Conservation (phyloP, 306 rosid genomes). For the Rosa persica region DNA sequence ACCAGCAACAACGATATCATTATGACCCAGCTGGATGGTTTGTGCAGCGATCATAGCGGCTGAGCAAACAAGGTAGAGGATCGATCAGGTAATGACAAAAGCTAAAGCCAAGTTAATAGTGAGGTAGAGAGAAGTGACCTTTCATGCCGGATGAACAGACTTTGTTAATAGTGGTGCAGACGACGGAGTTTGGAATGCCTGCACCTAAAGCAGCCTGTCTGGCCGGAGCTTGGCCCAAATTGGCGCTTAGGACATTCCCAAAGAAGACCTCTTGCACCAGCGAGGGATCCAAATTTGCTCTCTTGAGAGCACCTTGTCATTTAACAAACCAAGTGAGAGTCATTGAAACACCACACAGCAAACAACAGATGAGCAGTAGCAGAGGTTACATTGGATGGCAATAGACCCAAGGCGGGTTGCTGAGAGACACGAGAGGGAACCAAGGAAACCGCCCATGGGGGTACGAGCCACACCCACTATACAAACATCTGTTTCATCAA, state of each 20-base stretch:
- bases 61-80: slow-evolving; percentile 27
- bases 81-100: neutral
- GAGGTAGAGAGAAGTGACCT: slow-evolving; percentile 39
- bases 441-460: slow-evolving; percentile 83
- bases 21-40: slow-evolving; percentile 64
- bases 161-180: slow-evolving; percentile 91
- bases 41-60: slow-evolving; percentile 92
- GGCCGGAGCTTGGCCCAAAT: slow-evolving; percentile 96
- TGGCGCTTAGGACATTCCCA: slow-evolving; percentile 90
- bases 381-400: slow-evolving; percentile 52
- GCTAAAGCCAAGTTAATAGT: neutral
- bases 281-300: slow-evolving; percentile 78
- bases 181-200: slow-evolving; percentile 70
- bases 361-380: neutral
- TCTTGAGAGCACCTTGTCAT: slow-evolving; percentile 53
- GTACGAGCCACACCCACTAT: slow-evolving; percentile 92
- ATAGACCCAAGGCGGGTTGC: slow-evolving; percentile 84
- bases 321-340: neutral
- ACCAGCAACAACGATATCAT: slow-evolving; percentile 77
- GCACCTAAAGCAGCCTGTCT: slow-evolving; percentile 95
- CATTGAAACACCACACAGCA: neutral
- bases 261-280: slow-evolving; percentile 93
- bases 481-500: slow-evolving; percentile 65
- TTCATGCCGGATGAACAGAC: slow-evolving; percentile 92
- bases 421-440: slow-evolving; percentile 76